These are phyloP conservation scores for Pyrrhoderma lamaoense DNA, from an alignment of 1,284 basidiomycete species.

Conservation along the genomic window DNA sequence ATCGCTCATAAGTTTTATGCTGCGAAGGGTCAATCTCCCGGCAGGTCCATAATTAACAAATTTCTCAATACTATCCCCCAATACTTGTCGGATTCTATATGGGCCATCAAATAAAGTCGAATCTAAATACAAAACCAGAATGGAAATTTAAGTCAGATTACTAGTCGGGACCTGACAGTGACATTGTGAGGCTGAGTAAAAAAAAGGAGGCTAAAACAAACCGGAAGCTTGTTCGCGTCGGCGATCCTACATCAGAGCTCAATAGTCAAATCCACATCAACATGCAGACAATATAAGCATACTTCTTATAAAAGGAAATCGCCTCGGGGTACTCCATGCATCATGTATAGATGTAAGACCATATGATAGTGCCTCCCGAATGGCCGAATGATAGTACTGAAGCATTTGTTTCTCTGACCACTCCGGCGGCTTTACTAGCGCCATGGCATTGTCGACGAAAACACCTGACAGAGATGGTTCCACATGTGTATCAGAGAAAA, in stretches of 20 bases:
- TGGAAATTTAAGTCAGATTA: too few relatives aligned
- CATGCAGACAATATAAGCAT: conserved; percentile 25
- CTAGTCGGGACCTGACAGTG: too few relatives aligned
- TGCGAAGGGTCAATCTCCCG: conserved; percentile 60
- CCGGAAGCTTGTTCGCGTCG: conserved; percentile 55
- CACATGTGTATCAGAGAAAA: not conserved
- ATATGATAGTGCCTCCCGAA: conserved; percentile 59
- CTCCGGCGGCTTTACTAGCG: conserved; percentile 56
- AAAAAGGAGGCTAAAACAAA: too few relatives aligned
- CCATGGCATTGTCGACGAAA: conserved; percentile 69
- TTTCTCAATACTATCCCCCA: conserved; percentile 60
- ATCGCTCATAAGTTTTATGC: conserved; percentile 80
- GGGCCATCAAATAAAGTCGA: conserved; percentile 73
- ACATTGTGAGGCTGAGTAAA: too few relatives aligned
- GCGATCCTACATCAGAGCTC: too few relatives aligned
- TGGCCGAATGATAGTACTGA: conserved; percentile 55
- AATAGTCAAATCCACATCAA: too few relatives aligned
- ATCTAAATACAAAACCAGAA: conserved; percentile 41
- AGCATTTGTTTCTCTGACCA: conserved; percentile 54
- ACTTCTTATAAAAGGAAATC: conserved; percentile 65
- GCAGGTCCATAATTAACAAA: conserved; percentile 57
- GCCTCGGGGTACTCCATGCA: conserved; percentile 49
- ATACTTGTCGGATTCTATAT: conserved; percentile 48
- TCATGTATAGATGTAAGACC: conserved; percentile 85
- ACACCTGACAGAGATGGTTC: too few relatives aligned